Evolutionary conservation across 176 grass and related monocot species (phyloP).

Genomic region (Tuctoria greenei): DNA sequence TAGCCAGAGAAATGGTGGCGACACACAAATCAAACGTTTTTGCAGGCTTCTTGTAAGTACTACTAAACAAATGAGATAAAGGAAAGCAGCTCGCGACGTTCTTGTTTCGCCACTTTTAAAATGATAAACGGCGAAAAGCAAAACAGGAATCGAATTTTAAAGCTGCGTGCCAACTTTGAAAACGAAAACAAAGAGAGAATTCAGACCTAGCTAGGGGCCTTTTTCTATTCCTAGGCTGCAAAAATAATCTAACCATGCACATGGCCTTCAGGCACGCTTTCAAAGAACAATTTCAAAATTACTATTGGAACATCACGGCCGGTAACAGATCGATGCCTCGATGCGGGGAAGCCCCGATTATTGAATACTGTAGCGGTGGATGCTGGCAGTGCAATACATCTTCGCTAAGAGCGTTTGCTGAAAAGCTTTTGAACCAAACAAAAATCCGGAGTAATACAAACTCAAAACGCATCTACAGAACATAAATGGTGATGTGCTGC

Average conservation of each 20-base stretch:
- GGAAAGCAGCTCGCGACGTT: constrained; percentile 30
- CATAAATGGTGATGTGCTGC: not conserved
- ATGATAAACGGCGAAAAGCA: constrained; percentile 42
- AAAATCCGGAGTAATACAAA: not conserved
- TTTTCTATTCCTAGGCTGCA: constrained; percentile 33
- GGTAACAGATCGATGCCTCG: not conserved
- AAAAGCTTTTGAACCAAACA: not conserved
- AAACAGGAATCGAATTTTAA: constrained; percentile 43
- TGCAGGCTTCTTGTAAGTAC: constrained; percentile 38
- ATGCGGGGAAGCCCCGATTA: not conserved
- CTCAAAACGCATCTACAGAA: not conserved
- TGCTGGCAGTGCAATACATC: not conserved
- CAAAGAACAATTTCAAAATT: not conserved
- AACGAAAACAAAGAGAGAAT: constrained; percentile 38
- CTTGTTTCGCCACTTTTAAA: constrained; percentile 38
- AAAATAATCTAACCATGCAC: constrained; percentile 44
- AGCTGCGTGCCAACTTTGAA: constrained; percentile 51
- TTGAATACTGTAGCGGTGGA: not conserved
- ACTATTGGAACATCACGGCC: not conserved
- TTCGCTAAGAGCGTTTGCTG: not conserved
- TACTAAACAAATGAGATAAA: constrained; percentile 48
- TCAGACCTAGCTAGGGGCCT: constrained; percentile 31
- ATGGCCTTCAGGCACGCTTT: constrained; percentile 37
- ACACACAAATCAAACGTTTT: constrained; percentile 26
- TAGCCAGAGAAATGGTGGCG: not conserved